Evolutionary conservation across 192 early-diverging fungal genomes (phyloP), one percentile per base, ranked within the genome.

Genomic region (Coemansia sp.): DNA sequence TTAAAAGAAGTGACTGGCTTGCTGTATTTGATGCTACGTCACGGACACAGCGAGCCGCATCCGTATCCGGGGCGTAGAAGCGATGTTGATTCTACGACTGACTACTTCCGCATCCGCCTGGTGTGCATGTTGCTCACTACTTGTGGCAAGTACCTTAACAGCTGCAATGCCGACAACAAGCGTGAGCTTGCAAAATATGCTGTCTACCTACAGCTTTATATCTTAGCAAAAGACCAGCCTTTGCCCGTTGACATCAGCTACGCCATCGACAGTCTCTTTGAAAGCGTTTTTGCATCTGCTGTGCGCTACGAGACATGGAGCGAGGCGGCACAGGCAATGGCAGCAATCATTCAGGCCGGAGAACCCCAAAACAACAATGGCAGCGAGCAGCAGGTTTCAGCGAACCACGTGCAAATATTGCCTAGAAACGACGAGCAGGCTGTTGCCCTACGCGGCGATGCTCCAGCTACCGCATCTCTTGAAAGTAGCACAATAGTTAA

Each of bases 31-130:
- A 72, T 98, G 29, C 68, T 95, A 4, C 85, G 88, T 7, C 85
- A 90, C 71, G 97, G 97, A 16, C 94, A 99, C 70, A 89, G 89
- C 87, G 83, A 65, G 55, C 43, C 64, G 13, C 59, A 77, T 82
- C 59, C 87, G 72, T n/a, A 76, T 42, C 67, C 85, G 33, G 62
- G 84, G 59, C 57, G 85, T 63, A 73, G 76, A 42, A 88, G 84
- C 57, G 84, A 85, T 16, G 70, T 92, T 6, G 97, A 99, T 68
- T 83, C 88, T 5, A 86, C 90, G 15, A 72, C 87, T 55, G 96
- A 98, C 72, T 96, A 91, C 72, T 99, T 99, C 86, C 88, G 97
- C 26, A 85, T 95, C 18, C 89, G 95, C 12, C 82, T 99, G 7
- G 84, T 85, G 49, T 94, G 93, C 83, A 90, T 90, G 2, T 64